Evolutionary conservation across 768 basidiomycete genomes (phyloP).

Genomic region (Leccinum variicolor): DNA sequence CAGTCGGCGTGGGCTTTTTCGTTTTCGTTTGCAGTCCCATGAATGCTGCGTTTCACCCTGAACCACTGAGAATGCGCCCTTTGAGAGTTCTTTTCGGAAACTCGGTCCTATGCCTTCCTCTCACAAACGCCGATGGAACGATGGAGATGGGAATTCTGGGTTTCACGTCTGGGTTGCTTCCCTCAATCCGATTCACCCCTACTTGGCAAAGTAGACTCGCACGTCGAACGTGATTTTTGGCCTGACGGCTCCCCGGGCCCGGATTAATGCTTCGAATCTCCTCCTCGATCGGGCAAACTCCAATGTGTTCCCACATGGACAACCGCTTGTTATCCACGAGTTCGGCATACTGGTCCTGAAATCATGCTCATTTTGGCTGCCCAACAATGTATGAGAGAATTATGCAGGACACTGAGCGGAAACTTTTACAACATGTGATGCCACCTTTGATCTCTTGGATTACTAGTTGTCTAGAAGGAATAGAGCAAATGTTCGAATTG

Average conservation of each 20-base stretch:
- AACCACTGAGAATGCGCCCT: not conserved
- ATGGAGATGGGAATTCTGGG: not conserved
- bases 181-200: not conserved
- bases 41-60: not conserved
- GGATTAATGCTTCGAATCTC: not conserved
- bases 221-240: not conserved
- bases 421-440: too few species aligned
- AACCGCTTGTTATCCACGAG: constrained; percentile 26
- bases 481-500: not conserved
- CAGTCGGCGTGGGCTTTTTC: not conserved
- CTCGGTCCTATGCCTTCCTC: not conserved
- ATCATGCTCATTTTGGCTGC: too few species aligned
- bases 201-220: not conserved
- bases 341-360: constrained; percentile 17
- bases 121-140: not conserved
- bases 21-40: constrained; percentile 1
- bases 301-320: too few species aligned
- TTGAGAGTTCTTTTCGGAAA: not conserved
- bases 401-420: not conserved
- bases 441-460: too few species aligned
- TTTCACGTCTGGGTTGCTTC: not conserved
- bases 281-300: not conserved
- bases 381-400: too few species aligned
- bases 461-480: not conserved
- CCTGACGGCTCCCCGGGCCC: not conserved